Conservation (phyloP, 345 rosid genomes). For the Arabis hirsuta region DNA sequence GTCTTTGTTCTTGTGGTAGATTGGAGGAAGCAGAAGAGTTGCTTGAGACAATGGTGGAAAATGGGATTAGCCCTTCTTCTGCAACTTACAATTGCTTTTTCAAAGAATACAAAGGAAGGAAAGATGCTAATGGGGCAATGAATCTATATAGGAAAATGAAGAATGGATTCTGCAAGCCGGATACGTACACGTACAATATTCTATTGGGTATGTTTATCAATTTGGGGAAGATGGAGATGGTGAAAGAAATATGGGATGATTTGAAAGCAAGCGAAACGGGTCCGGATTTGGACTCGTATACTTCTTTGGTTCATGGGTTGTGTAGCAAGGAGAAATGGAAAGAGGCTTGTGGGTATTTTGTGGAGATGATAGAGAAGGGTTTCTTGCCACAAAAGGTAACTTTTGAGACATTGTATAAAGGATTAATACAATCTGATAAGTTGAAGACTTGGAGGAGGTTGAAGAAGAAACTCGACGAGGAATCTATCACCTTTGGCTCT, state of each 20-base stretch:
- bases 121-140: conserved; percentile 63
- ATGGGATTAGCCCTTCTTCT: conserved; percentile 63
- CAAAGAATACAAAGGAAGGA: conserved; percentile 85
- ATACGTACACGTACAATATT: conserved; percentile 65
- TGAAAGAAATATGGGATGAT: conserved; percentile 76
- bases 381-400: conserved; percentile 86
- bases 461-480: conserved; percentile 85
- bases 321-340: conserved; percentile 73
- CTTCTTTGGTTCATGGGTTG: conserved; percentile 67
- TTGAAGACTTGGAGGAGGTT: conserved; percentile 90
- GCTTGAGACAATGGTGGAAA: conserved; percentile 67
- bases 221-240: conserved; percentile 58
- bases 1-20: conserved; percentile 79
- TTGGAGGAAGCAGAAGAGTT: conserved; percentile 68
- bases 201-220: conserved; percentile 64
- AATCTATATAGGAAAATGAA: conserved; percentile 76
- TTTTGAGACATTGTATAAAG: conserved; percentile 77
- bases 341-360: conserved; percentile 75
- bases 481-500: conserved; percentile 69
- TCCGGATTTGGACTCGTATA: conserved; percentile 87
- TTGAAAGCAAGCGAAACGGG: conserved; percentile 51
- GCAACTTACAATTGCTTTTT: conserved; percentile 83
- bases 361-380: conserved; percentile 92
- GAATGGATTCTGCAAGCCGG: conserved; percentile 49
- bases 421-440: conserved; percentile 85